Percentiles rank a stretch among this genome's conserved stretches.
Conservation (phyloP, 1,284 basidiomycete species). For the Cryptococcus deneoformans region DNA sequence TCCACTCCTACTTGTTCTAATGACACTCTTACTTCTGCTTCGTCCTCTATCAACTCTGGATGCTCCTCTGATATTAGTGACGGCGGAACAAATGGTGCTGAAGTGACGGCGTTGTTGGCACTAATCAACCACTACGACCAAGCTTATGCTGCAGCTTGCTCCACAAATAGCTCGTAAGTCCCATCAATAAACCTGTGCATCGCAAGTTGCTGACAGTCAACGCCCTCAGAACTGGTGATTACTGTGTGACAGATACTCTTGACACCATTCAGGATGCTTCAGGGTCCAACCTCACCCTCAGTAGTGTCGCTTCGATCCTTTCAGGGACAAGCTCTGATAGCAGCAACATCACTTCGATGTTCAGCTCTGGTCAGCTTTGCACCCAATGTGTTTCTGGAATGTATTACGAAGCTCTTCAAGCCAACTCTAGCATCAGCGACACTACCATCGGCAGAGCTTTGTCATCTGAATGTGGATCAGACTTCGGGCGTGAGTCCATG, state of each 20-base stretch:
- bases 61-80: slow-evolving; percentile 29
- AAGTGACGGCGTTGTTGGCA: slow-evolving; percentile 20
- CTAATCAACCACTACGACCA: slow-evolving; percentile 32
- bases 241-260: slow-evolving; percentile 39
- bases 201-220: neutral
- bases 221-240: slow-evolving; percentile 30
- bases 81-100: slow-evolving; percentile 21
- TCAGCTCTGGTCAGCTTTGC: slow-evolving; percentile 34
- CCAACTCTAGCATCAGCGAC: slow-evolving; percentile 30
- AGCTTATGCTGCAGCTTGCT: slow-evolving; percentile 35
- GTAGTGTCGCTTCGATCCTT: slow-evolving; percentile 28
- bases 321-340: slow-evolving; percentile 11
- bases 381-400: slow-evolving; percentile 41
- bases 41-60: slow-evolving; percentile 17
- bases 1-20: slow-evolving; percentile 39
- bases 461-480: slow-evolving; percentile 29
- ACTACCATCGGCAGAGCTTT: slow-evolving; percentile 27
- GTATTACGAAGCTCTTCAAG: slow-evolving; percentile 33
- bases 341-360: slow-evolving; percentile 13
- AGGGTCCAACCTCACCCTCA: slow-evolving; percentile 22
- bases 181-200: no score
- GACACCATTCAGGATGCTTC: slow-evolving; percentile 32
- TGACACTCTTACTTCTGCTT: slow-evolving; percentile 31
- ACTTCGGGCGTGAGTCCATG: slow-evolving; percentile 35
- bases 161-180: slow-evolving; percentile 40